phyloP scores from a whole-genome alignment of 2,329 filamentous ascomycete species.

The Ascochyta viciae-villosae region DNA sequence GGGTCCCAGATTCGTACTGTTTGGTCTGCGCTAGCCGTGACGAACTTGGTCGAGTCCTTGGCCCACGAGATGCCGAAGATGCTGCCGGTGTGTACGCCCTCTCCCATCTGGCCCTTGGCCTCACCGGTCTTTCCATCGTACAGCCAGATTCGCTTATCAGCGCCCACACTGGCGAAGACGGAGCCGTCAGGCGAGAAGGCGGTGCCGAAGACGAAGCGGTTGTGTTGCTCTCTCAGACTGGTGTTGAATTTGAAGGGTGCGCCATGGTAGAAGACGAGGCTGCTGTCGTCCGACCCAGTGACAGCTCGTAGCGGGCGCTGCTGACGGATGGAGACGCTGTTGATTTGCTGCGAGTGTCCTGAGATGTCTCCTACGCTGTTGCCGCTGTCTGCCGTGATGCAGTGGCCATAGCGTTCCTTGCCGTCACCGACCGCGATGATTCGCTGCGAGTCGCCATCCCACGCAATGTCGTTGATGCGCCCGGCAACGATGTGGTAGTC shows the following conservation, averaged over 20 bases:
- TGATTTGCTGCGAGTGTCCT: conserved; percentile 89
- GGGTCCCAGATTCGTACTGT: conserved; percentile 95
- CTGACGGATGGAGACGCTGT: conserved; percentile 86
- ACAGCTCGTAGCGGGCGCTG: conserved; percentile 90
- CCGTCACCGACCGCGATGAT: conserved; percentile 96
- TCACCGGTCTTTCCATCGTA: conserved; percentile 98
- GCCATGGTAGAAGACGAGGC: conserved; percentile 90
- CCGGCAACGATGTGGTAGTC: conserved; percentile 96
- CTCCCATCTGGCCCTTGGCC: conserved; percentile 75
- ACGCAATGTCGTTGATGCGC: conserved; percentile 93
- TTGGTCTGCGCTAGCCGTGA: conserved; percentile 91
- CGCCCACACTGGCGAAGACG: conserved; percentile 83
- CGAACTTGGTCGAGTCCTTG: conserved; percentile 82
- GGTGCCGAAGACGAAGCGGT: conserved; percentile 86
- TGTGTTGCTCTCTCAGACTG: conserved; percentile 80
- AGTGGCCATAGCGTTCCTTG: conserved; percentile 90
- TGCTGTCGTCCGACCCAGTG: conserved; percentile 89
- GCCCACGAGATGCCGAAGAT: conserved; percentile 94
- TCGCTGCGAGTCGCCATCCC: conserved; percentile 96
- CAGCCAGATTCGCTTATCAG: conserved; percentile 90
- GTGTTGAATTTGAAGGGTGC: conserved; percentile 95
- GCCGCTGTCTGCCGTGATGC: conserved; percentile 87
- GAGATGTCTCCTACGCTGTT: conserved; percentile 95
- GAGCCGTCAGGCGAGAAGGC: conserved; percentile 90
- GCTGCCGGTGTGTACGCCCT: conserved; percentile 87